Evolutionary conservation across 768 basidiomycete species (phyloP).

Genomic region (Pilatotrama ljubarskyi): DNA sequence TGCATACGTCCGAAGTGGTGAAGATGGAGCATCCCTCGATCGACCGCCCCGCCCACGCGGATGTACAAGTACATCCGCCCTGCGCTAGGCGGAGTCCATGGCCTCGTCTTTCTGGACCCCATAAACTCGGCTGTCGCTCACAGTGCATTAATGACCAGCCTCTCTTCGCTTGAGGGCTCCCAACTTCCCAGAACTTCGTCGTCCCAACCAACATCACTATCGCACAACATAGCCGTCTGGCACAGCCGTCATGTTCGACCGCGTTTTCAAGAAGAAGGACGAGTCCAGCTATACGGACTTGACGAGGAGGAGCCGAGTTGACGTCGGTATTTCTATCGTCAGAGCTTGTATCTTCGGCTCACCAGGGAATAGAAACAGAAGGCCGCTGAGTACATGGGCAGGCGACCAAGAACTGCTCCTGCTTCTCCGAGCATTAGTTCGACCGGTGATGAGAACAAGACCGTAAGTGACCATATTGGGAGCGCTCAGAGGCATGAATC

Average conservation of each 20-base stretch:
- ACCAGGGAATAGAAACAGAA: background rate
- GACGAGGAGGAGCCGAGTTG: background rate
- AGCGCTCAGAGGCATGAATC: background rate
- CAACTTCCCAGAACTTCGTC: background rate
- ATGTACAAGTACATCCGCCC: constrained; percentile 8
- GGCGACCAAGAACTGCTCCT: constrained; percentile 9
- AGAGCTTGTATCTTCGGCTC: background rate
- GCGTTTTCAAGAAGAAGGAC: constrained; percentile 15
- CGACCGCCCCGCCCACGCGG: background rate
- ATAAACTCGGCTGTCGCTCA: background rate
- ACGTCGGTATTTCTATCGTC: background rate
- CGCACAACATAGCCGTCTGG: background rate
- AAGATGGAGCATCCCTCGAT: background rate
- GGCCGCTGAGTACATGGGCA: background rate
- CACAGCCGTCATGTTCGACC: constrained; percentile 13
- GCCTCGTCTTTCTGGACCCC: background rate
- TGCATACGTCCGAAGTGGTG: background rate
- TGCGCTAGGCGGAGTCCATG: constrained; percentile 4
- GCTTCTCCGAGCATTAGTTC: background rate
- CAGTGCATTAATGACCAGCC: constrained; percentile 1
- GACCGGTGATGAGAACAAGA: background rate
- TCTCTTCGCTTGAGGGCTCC: background rate
- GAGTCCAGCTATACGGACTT: background rate
- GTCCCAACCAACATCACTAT: background rate
- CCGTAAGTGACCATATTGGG: background rate